Conservation (phyloP, 352 stramenopile genomes). For the Pythium dissimile region DNA sequence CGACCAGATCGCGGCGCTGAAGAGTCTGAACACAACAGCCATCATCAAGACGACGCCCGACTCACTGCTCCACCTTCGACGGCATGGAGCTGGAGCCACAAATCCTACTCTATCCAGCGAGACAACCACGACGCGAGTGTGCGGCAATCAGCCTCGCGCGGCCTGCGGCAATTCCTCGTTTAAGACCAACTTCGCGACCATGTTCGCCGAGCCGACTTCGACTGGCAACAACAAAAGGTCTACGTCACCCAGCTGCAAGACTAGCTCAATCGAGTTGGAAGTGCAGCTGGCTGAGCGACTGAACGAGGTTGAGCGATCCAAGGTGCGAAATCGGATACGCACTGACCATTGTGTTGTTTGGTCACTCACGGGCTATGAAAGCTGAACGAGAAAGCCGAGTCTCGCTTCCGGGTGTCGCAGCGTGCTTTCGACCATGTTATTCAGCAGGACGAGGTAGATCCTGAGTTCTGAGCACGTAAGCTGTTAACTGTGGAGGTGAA, state of each 20-base stretch:
- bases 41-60: slow-evolving; percentile 24
- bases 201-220: slow-evolving; percentile 13
- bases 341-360: background rate
- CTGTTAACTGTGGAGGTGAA: too few relatives aligned
- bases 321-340: slow-evolving; percentile 27
- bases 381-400: slow-evolving; percentile 53
- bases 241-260: slow-evolving; percentile 39
- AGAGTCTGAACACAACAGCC: slow-evolving; percentile 23
- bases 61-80: slow-evolving; percentile 11
- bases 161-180: background rate
- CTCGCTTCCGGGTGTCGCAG: slow-evolving; percentile 49
- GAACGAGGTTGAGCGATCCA: slow-evolving; percentile 64
- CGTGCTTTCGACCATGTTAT: slow-evolving; percentile 49
- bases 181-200: slow-evolving; percentile 10
- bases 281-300: slow-evolving; percentile 59
- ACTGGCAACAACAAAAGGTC: slow-evolving; percentile 6
- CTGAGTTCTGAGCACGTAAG: too few relatives aligned
- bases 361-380: slow-evolving; percentile 10
- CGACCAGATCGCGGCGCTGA: slow-evolving; percentile 38
- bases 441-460: slow-evolving; percentile 57
- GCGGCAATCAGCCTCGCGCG: slow-evolving; percentile 1
- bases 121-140: background rate
- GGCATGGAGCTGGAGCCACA: background rate
- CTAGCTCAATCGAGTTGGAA: slow-evolving; percentile 48
- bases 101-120: background rate